Conservation (phyloP, 352 stramenopile species). For the Saprolegnia parasitica region DNA sequence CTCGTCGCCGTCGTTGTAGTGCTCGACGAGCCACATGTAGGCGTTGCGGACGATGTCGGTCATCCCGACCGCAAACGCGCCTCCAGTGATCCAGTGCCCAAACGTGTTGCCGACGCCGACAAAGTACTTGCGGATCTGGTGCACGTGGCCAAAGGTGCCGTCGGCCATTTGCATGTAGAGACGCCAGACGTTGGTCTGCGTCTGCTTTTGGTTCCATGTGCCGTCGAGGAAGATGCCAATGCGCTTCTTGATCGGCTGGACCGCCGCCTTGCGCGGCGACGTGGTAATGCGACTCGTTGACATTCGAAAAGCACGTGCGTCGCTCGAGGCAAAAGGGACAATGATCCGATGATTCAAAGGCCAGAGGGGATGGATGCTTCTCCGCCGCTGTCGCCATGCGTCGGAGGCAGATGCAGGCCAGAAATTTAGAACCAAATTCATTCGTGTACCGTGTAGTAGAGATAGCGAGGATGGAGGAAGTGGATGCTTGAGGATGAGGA, state of each 20-base stretch:
- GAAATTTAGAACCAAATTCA: too few relatives aligned
- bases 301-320: not conserved
- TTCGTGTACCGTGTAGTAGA: too few relatives aligned
- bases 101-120: not conserved
- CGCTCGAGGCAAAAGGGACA: too few relatives aligned
- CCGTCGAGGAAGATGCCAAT: constrained; percentile 11
- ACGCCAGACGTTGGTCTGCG: constrained; percentile 3
- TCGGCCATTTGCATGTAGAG: constrained; percentile 9
- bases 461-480: too few relatives aligned
- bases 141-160: not conserved
- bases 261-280: not conserved
- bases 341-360: too few relatives aligned
- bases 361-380: too few relatives aligned
- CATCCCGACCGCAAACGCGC: not conserved
- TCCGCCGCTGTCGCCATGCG: too few relatives aligned
- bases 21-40: constrained; percentile 7
- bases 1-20: constrained; percentile 11
- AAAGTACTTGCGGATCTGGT: constrained; percentile 17
- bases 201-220: constrained; percentile 2
- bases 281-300: not conserved
- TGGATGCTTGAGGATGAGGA: too few relatives aligned
- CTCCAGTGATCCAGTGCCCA: not conserved
- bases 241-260: not conserved
- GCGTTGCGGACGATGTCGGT: constrained; percentile 12
- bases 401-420: too few relatives aligned